phyloP scores from a whole-genome alignment of 2,329 filamentous ascomycete genomes.

The Hypoxylon sp. region DNA sequence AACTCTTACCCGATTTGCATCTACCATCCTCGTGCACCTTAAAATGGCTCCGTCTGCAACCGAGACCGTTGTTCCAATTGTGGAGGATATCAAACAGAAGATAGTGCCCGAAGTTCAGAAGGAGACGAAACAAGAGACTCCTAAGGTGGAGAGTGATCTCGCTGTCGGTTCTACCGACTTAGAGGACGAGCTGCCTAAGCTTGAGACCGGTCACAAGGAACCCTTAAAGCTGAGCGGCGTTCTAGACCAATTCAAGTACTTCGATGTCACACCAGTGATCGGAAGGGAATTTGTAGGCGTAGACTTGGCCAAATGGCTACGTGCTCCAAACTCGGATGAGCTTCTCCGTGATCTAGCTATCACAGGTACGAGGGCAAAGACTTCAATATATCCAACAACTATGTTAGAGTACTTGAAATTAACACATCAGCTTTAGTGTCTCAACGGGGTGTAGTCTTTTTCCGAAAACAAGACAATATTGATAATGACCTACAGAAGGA shows the following conservation, averaged over 20 bases:
- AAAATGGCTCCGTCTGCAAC: constrained; percentile 51
- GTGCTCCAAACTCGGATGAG: constrained; percentile 73
- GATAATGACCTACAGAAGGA: constrained; percentile 76
- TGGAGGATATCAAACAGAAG: constrained; percentile 50
- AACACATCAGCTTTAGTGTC: constrained; percentile 65
- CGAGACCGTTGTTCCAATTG: constrained; percentile 45
- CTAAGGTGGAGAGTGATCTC: constrained; percentile 26
- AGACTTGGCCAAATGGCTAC: constrained; percentile 72
- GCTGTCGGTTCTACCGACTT: constrained; percentile 38
- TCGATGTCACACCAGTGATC: constrained; percentile 74
- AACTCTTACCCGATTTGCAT: constrained; percentile 17
- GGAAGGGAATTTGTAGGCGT: constrained; percentile 73
- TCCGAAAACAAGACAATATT: constrained; percentile 74
- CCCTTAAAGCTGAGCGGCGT: constrained; percentile 66
- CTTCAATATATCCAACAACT: neutral
- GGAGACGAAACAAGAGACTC: constrained; percentile 13
- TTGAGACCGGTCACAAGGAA: constrained; percentile 48
- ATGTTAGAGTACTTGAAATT: neutral
- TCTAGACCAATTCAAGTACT: constrained; percentile 67
- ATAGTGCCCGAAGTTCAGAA: constrained; percentile 28
- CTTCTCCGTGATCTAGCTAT: constrained; percentile 77
- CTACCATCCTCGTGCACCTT: neutral
- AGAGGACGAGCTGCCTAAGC: constrained; percentile 43
- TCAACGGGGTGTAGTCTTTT: constrained; percentile 78
- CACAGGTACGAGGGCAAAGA: constrained; percentile 65